Evolutionary conservation across 2,329 filamentous ascomycete species (phyloP), one percentile per base, ranked within the genome.

Genomic region (Ceratocystis variospora): DNA sequence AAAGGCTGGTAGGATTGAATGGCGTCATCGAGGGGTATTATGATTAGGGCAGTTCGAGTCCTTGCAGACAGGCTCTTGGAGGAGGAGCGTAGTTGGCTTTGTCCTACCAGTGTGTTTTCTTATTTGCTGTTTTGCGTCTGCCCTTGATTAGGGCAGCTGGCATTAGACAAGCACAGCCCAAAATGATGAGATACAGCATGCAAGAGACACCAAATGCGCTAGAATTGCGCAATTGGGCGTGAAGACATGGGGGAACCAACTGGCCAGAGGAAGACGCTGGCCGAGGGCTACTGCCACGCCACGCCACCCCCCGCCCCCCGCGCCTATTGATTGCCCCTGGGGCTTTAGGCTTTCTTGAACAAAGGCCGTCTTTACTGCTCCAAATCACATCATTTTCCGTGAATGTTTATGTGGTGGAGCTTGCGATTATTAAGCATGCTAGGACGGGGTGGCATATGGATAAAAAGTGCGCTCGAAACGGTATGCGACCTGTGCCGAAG

Each of bases 21-120:
- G 48, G 63, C 63, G 63, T 61, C 48, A 65, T 65, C 46, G 37
- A 19, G 22, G 19, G 57, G 2, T 48, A 15, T 17, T n/a, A 48
- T 22, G 46, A 7, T 19, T 41, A 41, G 46, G n/a, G 46, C 17
- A 48, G 46, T 22, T 48, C 8, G 46, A 48, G 46, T 48, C n/a
- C 8, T 41, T 15, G 37, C 5, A 15, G 37, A 8, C 10, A 8
- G 37, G 37, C 37, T 41, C 37, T 41, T 12, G 37, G 37, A 37
- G 33, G 33, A 41, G 37, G 10, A 41, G 37, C 12, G 37, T 41
- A 12, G 37, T 3, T 41, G 37, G 12, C 37, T 4, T 15, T 41
- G 10, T 41, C 37, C 37, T 15, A 41, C 37, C 37, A 37, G 10
- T 15, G 37, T 41, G 37, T 15, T 41, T 41, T 12, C 37, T 15